These are phyloP conservation scores for Onygenales sp. DNA, from an alignment of 2,329 filamentous ascomycete genomes.

Conservation along the genomic window DNA sequence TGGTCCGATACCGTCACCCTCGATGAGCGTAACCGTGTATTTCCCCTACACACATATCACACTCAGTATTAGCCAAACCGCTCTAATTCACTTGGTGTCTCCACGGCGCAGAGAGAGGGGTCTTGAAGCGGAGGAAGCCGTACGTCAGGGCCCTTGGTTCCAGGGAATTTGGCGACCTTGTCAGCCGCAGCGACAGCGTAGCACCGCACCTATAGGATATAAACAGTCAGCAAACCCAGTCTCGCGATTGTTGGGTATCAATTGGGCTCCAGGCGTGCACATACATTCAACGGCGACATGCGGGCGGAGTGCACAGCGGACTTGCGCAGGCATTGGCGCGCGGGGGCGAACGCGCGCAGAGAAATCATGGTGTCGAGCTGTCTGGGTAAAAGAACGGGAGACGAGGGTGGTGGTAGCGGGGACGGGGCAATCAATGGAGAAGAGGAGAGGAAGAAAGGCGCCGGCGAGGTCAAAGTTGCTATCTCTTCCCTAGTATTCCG, in stretches of 20 bases:
- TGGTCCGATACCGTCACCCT: constrained; percentile 97
- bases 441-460: background rate
- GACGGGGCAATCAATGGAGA: background rate
- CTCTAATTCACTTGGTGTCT: background rate
- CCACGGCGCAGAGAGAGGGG: background rate
- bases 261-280: constrained; percentile 15
- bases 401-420: background rate
- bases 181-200: constrained; percentile 45
- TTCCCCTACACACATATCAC: constrained; percentile 56
- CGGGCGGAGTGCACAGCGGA: constrained; percentile 41
- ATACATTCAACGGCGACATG: constrained; percentile 49
- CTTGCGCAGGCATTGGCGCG: constrained; percentile 69
- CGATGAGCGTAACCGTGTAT: constrained; percentile 92
- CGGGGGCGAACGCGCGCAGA: constrained; percentile 67
- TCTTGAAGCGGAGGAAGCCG: constrained; percentile 29
- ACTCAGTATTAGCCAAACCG: background rate
- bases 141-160: constrained; percentile 80
- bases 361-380: constrained; percentile 61
- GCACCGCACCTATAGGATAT: constrained; percentile 49
- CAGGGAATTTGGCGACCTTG: constrained; percentile 86
- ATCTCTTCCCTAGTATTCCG: background rate
- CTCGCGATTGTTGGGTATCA: background rate
- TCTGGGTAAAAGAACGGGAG: constrained; percentile 2
- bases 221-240: constrained; percentile 13
- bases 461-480: background rate